Conservation (phyloP, 495 filamentous ascomycete genomes). For the Xylaria nigripes region DNA sequence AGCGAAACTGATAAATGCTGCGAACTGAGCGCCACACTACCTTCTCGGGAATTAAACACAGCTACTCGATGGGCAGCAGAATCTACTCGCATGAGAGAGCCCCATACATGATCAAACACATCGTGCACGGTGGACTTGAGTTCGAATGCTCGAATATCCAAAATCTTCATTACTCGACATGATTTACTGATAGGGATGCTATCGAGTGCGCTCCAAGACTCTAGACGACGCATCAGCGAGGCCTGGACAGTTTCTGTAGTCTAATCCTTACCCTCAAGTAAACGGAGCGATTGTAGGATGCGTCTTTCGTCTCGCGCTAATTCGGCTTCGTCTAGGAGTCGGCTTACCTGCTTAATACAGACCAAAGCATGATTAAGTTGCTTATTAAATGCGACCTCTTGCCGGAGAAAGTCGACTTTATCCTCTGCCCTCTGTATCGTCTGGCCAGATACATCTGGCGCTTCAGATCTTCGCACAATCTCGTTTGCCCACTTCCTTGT, state of each 20-base stretch:
- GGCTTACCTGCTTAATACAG: conserved; percentile 47
- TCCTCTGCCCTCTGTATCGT: conserved; percentile 56
- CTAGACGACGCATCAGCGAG: conserved; percentile 20
- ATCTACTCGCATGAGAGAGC: conserved; percentile 49
- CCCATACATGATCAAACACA: conserved; percentile 50
- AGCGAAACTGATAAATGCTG: conserved; percentile 10
- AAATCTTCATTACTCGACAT: conserved; percentile 39
- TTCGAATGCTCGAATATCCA: conserved; percentile 41
- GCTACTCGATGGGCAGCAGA: conserved; percentile 37
- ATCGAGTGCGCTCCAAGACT: conserved; percentile 39
- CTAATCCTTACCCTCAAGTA: conserved; percentile 40
- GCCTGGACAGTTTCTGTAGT: background rate
- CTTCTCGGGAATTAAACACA: conserved; percentile 38
- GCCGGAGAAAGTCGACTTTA: conserved; percentile 62
- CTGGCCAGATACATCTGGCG: conserved; percentile 49
- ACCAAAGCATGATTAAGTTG: conserved; percentile 55
- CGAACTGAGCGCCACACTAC: conserved; percentile 33
- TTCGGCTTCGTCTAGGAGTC: conserved; percentile 45
- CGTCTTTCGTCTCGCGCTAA: conserved; percentile 37
- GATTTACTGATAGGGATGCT: conserved; percentile 37
- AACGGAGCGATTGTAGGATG: conserved; percentile 42
- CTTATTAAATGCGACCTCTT: conserved; percentile 69
- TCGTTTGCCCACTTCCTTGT: conserved; percentile 63
- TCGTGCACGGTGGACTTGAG: conserved; percentile 51
- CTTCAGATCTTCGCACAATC: conserved; percentile 64